Evolutionary conservation across 1,284 basidiomycete species (phyloP).

Genomic region (Inonotus hispidus): DNA sequence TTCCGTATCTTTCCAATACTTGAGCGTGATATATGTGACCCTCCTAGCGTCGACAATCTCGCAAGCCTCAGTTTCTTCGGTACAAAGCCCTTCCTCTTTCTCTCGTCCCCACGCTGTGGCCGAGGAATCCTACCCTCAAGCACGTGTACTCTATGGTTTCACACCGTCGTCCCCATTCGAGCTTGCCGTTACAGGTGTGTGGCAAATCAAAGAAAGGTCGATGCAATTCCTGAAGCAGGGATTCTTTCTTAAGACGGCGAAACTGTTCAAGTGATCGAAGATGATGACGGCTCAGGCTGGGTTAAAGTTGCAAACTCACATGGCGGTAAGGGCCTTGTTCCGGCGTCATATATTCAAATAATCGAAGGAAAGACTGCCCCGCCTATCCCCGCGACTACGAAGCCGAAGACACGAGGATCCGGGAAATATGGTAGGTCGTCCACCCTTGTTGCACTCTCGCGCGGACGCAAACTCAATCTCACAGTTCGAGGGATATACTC

Average conservation of each 20-base stretch:
- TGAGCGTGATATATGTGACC: not conserved
- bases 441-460: not conserved
- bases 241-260: constrained; percentile 44
- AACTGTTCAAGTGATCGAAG: constrained; percentile 57
- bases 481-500: constrained; percentile 70
- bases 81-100: constrained; percentile 31
- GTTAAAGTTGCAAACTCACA: constrained; percentile 61
- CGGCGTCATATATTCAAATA: constrained; percentile 66
- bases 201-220: not conserved
- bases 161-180: constrained; percentile 71
- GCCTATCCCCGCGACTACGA: constrained; percentile 10
- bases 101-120: constrained; percentile 32
- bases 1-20: not conserved
- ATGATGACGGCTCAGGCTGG: constrained; percentile 83
- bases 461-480: not conserved
- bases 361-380: constrained; percentile 24
- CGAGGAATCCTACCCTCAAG: constrained; percentile 40
- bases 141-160: constrained; percentile 67
- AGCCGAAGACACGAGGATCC: constrained; percentile 27
- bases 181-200: constrained; percentile 56
- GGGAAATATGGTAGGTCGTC: constrained; percentile 42
- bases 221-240: not conserved
- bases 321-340: constrained; percentile 66
- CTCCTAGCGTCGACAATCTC: constrained; percentile 14
- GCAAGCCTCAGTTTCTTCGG: constrained; percentile 12